Evolutionary conservation across 2,329 filamentous ascomycete species (phyloP), one percentile per base, ranked within the genome.

Genomic region (Dothidotthia symphoricarpi): DNA sequence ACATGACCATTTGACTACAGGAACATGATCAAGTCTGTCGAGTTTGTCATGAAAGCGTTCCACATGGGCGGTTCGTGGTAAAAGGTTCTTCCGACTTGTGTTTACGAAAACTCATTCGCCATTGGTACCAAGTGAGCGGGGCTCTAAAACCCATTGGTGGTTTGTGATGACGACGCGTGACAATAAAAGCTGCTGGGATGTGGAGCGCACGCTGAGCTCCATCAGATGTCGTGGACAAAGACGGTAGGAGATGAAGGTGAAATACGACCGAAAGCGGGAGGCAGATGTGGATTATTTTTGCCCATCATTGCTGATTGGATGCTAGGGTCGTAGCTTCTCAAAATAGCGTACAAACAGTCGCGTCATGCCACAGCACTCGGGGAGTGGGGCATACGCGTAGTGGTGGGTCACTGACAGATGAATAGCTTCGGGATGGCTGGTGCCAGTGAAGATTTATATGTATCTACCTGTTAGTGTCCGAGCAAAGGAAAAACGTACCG

Each of bases 371-470:
- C 29, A 15, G 31, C 40, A 36, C 31, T 28, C 27, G 30, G 36
- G 46, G 49, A 37, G 46, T 40, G 53, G 51, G 53, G 41, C 51
- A 15, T 17, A 16, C 28, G 34, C 38, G 34, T 33, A 14, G 47
- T 49, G 47, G 49, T 53, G 51, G 42, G 49, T 49, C 50, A 24
- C 31, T 36, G 40, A 39, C 45, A 41, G 40, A 26, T 34, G 44
- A 35, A 32, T 33, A 42, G 38, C 42, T 16, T 47, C 9, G 5
- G 19, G 19, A 22, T 22, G 19, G 5, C 5, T 6, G 9, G 19
- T 22, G 19, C n/a, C n/a, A n/a, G n/a, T n/a, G n/a, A n/a, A n/a
- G n/a, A n/a, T n/a, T n/a, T n/a, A n/a, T n/a, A n/a, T n/a, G n/a
- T n/a, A n/a, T n/a, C n/a, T n/a, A n/a, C n/a, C 19, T 22, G 9